A percentile compares a stretch with the other conserved stretches of the same genome.
phyloP scores from a whole-genome alignment of 768 basidiomycete species.

The Leccinum sublutescens region DNA sequence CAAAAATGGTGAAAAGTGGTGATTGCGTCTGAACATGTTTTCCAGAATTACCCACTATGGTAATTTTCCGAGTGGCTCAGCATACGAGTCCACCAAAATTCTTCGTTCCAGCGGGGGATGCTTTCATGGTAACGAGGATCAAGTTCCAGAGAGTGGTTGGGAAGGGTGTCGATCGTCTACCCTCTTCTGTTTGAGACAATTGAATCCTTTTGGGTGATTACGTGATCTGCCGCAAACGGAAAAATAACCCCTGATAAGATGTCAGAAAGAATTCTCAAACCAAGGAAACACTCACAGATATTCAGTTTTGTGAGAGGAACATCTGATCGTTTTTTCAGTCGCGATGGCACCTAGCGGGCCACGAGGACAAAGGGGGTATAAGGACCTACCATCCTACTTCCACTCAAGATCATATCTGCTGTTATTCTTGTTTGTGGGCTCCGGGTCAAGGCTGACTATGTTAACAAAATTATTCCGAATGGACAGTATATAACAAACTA shows the following conservation, averaged over 20 bases:
- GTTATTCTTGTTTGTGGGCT: no score
- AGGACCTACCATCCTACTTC: no score
- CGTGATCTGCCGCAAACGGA: not conserved
- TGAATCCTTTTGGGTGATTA: slow-evolving; percentile 4
- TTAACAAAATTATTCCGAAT: no score
- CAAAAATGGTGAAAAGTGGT: slow-evolving; percentile 9
- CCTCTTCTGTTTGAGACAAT: slow-evolving; percentile 7
- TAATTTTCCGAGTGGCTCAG: slow-evolving; percentile 14
- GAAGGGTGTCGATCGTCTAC: not conserved
- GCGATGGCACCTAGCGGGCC: not conserved
- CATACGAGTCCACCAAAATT: not conserved
- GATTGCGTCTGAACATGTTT: slow-evolving; percentile 26
- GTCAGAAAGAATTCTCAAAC: not conserved
- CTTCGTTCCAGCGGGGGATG: not conserved
- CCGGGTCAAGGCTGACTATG: no score
- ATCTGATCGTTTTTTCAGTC: not conserved
- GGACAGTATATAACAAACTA: no score
- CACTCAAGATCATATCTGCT: no score
- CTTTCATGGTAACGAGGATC: not conserved
- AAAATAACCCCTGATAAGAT: not conserved
- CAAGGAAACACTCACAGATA: not conserved
- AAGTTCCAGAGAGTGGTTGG: not conserved
- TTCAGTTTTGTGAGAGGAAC: not conserved
- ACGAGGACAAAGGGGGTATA: not conserved
- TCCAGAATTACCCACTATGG: slow-evolving; percentile 12